Conservation (phyloP, 108 stramenopile genomes). For the Cyclotella atomus region DNA sequence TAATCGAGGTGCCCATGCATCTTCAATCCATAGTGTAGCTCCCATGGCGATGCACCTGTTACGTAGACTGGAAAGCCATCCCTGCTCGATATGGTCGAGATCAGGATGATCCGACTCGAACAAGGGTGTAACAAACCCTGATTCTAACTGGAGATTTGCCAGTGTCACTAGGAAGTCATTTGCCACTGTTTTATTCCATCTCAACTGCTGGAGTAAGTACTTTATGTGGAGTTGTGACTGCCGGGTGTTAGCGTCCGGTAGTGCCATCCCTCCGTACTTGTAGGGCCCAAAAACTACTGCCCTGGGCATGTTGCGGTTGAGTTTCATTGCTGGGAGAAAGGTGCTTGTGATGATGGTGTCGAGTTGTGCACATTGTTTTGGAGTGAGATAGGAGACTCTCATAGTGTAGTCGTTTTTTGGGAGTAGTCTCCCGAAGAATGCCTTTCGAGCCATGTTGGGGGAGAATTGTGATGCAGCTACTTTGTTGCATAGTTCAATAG, state of each 20-base stretch:
- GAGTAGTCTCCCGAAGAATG: not conserved
- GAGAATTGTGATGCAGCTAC: not conserved
- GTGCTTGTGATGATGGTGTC: not conserved
- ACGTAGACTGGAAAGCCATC: not conserved
- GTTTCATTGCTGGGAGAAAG: not conserved
- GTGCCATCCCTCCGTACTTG: slow-evolving; percentile 1
- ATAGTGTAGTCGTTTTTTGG: slow-evolving; percentile 5
- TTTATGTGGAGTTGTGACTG: slow-evolving; percentile 1
- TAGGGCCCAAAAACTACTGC: slow-evolving; percentile 10
- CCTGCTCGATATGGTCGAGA: not conserved
- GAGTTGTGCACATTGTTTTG: not conserved
- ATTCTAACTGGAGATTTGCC: not conserved
- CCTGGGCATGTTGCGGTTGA: not conserved
- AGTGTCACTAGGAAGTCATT: slow-evolving; percentile 6
- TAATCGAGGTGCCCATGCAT: not conserved
- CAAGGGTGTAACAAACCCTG: not conserved
- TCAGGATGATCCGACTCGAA: not conserved
- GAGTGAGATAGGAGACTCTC: not conserved
- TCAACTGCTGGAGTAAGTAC: not conserved
- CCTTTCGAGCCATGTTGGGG: not conserved
- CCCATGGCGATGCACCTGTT: not conserved
- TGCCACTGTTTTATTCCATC: slow-evolving; percentile 18
- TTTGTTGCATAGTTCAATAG: not conserved
- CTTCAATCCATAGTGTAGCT: no score
- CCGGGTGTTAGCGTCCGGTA: not conserved